Conservation (phyloP, 2,329 filamentous ascomycete species). For the Chalara sp. region DNA sequence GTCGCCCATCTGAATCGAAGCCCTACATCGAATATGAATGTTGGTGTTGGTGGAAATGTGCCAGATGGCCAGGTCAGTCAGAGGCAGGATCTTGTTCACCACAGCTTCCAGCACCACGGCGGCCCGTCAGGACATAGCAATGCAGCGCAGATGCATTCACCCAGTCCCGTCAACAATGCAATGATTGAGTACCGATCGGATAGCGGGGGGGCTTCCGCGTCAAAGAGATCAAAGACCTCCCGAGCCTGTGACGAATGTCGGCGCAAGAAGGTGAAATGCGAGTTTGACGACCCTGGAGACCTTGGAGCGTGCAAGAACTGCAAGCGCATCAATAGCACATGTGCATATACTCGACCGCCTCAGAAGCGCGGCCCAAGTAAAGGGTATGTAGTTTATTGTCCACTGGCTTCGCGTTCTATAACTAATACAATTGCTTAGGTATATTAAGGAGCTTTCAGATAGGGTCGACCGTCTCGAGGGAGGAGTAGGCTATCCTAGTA, state of each 20-base stretch:
- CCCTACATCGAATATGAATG: slow-evolving; percentile 35
- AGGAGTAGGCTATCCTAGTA: slow-evolving; percentile 32
- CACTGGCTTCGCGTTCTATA: background rate
- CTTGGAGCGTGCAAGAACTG: slow-evolving; percentile 77
- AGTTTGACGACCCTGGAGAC: slow-evolving; percentile 68
- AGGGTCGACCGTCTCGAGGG: slow-evolving; percentile 77
- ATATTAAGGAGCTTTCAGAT: slow-evolving; percentile 88
- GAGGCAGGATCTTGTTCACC: slow-evolving; percentile 28
- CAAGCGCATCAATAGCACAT: slow-evolving; percentile 65
- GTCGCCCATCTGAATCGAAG: slow-evolving; percentile 39
- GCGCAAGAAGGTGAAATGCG: slow-evolving; percentile 85
- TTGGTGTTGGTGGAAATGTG: slow-evolving; percentile 29
- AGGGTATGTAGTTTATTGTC: slow-evolving; percentile 47
- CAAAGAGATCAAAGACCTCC: slow-evolving; percentile 80
- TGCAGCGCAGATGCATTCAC: slow-evolving; percentile 15
- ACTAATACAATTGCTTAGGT: slow-evolving; percentile 40
- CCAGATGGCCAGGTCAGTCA: slow-evolving; percentile 30
- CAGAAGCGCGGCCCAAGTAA: slow-evolving; percentile 88
- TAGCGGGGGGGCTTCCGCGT: slow-evolving; percentile 44
- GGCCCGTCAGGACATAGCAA: no score
- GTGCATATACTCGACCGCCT: slow-evolving; percentile 79
- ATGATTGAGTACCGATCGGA: slow-evolving; percentile 38
- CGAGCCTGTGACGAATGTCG: slow-evolving; percentile 85
- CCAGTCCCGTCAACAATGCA: slow-evolving; percentile 16
- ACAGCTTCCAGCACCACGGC: slow-evolving; percentile 24